Conservation (phyloP, 352 stramenopile species). For the Pythium biforme region DNA sequence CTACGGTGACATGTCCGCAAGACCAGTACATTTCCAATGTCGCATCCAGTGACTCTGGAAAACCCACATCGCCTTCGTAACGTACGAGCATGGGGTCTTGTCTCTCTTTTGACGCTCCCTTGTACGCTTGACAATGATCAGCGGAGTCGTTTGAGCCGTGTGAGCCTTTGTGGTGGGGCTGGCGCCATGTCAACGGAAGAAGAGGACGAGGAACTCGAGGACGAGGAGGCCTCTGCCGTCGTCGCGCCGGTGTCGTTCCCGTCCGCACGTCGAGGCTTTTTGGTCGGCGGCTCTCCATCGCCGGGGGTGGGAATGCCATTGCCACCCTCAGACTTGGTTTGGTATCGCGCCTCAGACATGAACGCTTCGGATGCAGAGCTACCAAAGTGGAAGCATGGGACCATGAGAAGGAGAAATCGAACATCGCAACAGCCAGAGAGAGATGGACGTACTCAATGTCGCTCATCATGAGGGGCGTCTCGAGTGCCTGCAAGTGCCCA, state of each 20-base stretch:
- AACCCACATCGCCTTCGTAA: no score
- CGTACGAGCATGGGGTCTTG: no score
- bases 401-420: background rate
- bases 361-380: slow-evolving; percentile 1
- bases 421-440: background rate
- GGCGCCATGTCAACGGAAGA: background rate
- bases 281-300: background rate
- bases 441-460: slow-evolving; percentile 58
- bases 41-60: no score
- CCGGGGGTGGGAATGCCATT: background rate
- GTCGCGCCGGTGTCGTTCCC: background rate
- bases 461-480: slow-evolving; percentile 46
- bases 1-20: no score
- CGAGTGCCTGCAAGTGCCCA: slow-evolving; percentile 51
- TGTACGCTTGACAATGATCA: background rate
- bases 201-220: slow-evolving; percentile 5
- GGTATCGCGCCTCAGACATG: background rate
- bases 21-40: no score
- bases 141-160: slow-evolving; percentile 17
- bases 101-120: no score
- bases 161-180: slow-evolving; percentile 7
- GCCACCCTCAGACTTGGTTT: background rate
- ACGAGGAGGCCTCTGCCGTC: slow-evolving; percentile 8
- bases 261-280: background rate
- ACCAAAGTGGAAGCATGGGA: background rate